Base-by-base conservation (phyloP, 192 early-diverging fungal genomes). In the Coemansia sp. region DNA sequence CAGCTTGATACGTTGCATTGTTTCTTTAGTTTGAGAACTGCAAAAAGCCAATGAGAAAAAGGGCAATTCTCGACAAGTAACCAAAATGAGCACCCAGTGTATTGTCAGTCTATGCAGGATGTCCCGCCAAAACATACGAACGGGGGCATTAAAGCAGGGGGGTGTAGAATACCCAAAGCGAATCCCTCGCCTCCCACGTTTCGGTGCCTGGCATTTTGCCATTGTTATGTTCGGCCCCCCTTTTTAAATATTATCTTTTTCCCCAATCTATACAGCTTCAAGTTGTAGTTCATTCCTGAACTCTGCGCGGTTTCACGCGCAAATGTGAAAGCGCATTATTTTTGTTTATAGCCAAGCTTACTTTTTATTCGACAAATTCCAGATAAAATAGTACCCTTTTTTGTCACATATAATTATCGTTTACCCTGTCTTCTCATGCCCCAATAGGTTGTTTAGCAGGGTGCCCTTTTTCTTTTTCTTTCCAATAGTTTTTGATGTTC, bases 111-210 rank as follows among this genome's bases (percentile, higher is more conserved):
- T 26, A 34, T 34, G 51, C 20, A 21, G 23, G 23, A 10, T 17
- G 28, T 49, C 23, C 32, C 43, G 37, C 6, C 37, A 39, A 39
- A 14, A 41, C 40, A 41, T 23, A 47, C 23, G n/a, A 14, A 15
- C 14, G 21, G 18, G n/a, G 42, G 59, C 21, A 45, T 20, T 18
- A 11, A 21, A 20, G 20, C 17, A 53, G 32, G 51, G 47, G 60
- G 45, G 45, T 47, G 45, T 21, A 40, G 14, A 39, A 37, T 12
- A 11, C 12, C 51, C 60, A 28, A 26, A 28, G 23, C 15, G 23
- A 34, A 14, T 42, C 52, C 41, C 52, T 32, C 16, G 51, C 7
- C 60, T 62, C 60, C 60, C 60, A 62, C 60, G 60, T 62, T 53
- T 26, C 23, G 43, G 43, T 48, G 39, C 26, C 44, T 54, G 52